phyloP scores from a whole-genome alignment of 2,329 filamentous ascomycete species.

The Fusarium penzigii region DNA sequence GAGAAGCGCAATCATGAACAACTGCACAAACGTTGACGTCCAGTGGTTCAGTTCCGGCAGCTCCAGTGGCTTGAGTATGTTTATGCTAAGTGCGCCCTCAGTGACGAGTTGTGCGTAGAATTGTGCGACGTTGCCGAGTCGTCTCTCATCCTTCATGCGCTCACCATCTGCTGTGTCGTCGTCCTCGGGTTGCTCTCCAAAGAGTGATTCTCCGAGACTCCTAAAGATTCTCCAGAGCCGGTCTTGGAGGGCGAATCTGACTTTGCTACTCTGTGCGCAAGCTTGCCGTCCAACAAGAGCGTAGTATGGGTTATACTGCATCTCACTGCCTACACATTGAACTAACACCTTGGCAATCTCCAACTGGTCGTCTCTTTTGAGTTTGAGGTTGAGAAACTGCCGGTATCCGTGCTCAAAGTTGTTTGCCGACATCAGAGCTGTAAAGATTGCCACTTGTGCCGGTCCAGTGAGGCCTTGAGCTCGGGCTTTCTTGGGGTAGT shows the following conservation, averaged over 20 bases:
- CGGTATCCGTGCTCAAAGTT: constrained; percentile 83
- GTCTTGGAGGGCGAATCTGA: constrained; percentile 85
- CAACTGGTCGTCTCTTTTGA: constrained; percentile 83
- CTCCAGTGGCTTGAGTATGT: constrained; percentile 69
- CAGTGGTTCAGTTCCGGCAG: constrained; percentile 75
- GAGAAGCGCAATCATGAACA: constrained; percentile 76
- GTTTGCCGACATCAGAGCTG: constrained; percentile 81
- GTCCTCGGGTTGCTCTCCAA: constrained; percentile 63
- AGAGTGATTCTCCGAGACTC: constrained; percentile 77
- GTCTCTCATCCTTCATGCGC: constrained; percentile 48
- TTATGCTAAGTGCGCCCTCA: constrained; percentile 47
- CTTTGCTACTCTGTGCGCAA: constrained; percentile 67
- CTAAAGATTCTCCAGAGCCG: constrained; percentile 85
- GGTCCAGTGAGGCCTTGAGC: constrained; percentile 86
- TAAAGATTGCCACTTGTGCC: constrained; percentile 86
- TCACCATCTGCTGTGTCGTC: constrained; percentile 52
- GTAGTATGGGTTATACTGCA: constrained; percentile 90
- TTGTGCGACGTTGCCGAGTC: constrained; percentile 54
- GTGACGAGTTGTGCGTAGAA: constrained; percentile 55
- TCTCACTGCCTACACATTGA: constrained; percentile 82
- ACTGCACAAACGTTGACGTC: constrained; percentile 76
- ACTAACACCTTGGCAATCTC: constrained; percentile 88
- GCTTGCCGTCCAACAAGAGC: constrained; percentile 79
- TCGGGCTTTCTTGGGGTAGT: constrained; percentile 71
- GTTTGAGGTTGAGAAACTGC: constrained; percentile 75